Percentiles rank a stretch among this genome's conserved stretches.
These are phyloP conservation scores for Athelia sp. DNA, from an alignment of 1,284 basidiomycete genomes.

Conservation along the genomic window DNA sequence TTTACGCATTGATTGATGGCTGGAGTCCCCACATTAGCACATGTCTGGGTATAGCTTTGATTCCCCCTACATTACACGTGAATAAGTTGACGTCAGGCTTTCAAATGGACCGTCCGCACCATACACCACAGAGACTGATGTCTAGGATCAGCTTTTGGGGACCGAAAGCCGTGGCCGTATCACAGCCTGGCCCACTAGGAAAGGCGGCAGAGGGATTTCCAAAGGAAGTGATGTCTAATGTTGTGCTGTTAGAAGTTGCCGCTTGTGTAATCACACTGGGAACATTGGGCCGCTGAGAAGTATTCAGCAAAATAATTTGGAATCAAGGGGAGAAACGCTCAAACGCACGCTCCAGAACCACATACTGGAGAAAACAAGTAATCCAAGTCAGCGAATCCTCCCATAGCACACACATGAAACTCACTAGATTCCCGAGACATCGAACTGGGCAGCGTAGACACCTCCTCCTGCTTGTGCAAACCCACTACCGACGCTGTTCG, in stretches of 20 bases:
- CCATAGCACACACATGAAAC: conserved; percentile 26
- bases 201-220: conserved; percentile 53
- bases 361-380: conserved; percentile 29
- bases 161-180: conserved; percentile 43
- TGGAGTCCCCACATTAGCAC: conserved; percentile 29
- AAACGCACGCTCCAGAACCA: conserved; percentile 75
- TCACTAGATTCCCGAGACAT: conserved; percentile 51
- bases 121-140: conserved; percentile 54
- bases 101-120: conserved; percentile 35
- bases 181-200: conserved; percentile 35
- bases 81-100: too few species aligned
- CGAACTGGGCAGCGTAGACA: conserved; percentile 69
- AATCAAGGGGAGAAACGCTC: background rate
- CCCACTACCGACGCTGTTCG: conserved; percentile 51
- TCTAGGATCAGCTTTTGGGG: conserved; percentile 51
- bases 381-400: too few species aligned
- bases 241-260: conserved; percentile 26
- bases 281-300: conserved; percentile 33
- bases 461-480: conserved; percentile 70
- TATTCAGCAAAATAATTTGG: conserved; percentile 11
- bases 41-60: conserved; percentile 20
- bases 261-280: conserved; percentile 35
- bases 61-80: too few species aligned
- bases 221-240: conserved; percentile 46
- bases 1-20: conserved; percentile 31